Conservation (phyloP, 306 rosid genomes). For the Biancaea sappan region DNA sequence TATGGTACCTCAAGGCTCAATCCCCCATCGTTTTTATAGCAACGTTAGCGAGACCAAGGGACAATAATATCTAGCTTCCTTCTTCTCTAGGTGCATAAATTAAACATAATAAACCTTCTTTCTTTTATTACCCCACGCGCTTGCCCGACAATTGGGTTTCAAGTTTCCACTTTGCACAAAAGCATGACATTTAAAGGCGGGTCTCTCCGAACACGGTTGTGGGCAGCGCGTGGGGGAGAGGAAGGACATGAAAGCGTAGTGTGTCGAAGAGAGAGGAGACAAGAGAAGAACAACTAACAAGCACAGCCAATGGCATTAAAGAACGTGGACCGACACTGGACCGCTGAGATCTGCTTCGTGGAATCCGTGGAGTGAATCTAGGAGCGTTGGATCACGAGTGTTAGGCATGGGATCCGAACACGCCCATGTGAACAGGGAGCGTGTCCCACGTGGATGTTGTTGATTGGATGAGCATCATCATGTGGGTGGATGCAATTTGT, state of each 20-base stretch:
- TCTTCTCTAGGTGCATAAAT: slow-evolving; percentile 47
- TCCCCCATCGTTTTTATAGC: slow-evolving; percentile 49
- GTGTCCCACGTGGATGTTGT: slow-evolving; percentile 51
- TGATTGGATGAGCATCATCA: slow-evolving; percentile 47
- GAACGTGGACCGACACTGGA: slow-evolving; percentile 45
- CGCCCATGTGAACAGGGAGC: slow-evolving; percentile 48
- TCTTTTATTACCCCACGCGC: slow-evolving; percentile 47
- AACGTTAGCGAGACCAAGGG: slow-evolving; percentile 16
- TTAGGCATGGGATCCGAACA: slow-evolving; percentile 25
- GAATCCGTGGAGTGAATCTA: slow-evolving; percentile 22
- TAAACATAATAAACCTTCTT: slow-evolving; percentile 25
- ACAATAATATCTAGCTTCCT: slow-evolving; percentile 41
- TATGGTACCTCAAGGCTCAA: slow-evolving; percentile 7
- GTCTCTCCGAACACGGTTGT: slow-evolving; percentile 18
- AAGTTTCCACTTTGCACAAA: too few relatives aligned
- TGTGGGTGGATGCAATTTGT: slow-evolving; percentile 39
- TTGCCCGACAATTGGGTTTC: neutral
- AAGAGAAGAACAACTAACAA: slow-evolving; percentile 47
- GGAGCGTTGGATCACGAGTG: slow-evolving; percentile 50
- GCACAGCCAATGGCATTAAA: slow-evolving; percentile 40
- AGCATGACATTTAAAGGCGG: neutral
- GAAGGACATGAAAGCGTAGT: slow-evolving; percentile 42
- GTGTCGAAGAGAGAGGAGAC: slow-evolving; percentile 51
- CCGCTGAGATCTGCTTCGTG: slow-evolving; percentile 42
- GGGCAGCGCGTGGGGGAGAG: slow-evolving; percentile 31